Evolutionary conservation across 805 yeast genomes (phyloP), one percentile per base, ranked within the genome.

Genomic region (Wickerhamiella alocasiicola): DNA sequence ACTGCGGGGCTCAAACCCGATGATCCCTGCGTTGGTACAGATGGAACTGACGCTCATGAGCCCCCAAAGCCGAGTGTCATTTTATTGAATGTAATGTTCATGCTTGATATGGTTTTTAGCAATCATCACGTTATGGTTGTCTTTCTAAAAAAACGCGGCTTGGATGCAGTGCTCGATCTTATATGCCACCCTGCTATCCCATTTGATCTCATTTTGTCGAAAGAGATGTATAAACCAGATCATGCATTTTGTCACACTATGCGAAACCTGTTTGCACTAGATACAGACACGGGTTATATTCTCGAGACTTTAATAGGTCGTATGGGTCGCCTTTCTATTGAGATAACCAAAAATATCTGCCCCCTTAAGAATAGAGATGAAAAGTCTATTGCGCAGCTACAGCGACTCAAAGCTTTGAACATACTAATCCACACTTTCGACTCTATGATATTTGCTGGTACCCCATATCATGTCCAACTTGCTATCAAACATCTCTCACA

Each of bases 41-140:
- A 41, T n/a, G 44, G 44, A 4, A 18, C 36, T 4, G 26, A 18
- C 3, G 27, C 16, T 12, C 20, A 17, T 7, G 44, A 36, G 36
- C 40, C 44, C n/a, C 31, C 44, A 13, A 34, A 36, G n/a, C 19
- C 40, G 2, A 25, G 40, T 13, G 32, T 31, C 4, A 29, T 35
- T 6, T 27, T 41, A 11, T 30, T 33, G 18, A 41, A 41, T 15
- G 31, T 41, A 3, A 18, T 41, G 11, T 25, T 31, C 15, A n/a
- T 41, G 36, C 23, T 41, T 17, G 29, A 41, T 15, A 12, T 23
- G 9, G 30, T 36, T 2, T 25, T 41, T 12, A 17, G 20, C 4
- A 41, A 36, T 34, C 44, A 41, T 30, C 32, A 19, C 11, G 29
- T 41, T n/a, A 41, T 42, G 31, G 30, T 31, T 7, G 38, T 36